Evolutionary conservation across 495 filamentous ascomycete species (phyloP), one percentile per base, ranked within the genome.

Genomic region (Cryomyces minteri): DNA sequence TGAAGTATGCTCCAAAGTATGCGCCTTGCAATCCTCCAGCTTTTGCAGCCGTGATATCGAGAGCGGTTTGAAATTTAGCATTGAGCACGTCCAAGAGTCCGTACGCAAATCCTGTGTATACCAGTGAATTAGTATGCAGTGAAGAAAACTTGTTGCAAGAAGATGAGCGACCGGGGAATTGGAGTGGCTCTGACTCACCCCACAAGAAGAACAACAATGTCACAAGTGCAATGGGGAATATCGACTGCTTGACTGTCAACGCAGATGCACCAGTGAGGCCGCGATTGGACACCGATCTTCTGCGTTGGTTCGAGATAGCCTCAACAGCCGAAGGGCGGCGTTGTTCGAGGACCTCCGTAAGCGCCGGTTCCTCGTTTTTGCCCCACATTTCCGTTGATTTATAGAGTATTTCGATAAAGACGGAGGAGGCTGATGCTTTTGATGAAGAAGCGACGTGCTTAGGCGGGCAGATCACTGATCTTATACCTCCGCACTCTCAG

Each of bases 1-100:
- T 59, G 52, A 82, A 69, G 56, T 84, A 81, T 0, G 74, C 72
- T 30, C 43, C 65, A 39, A 71, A 71, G 51, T 72, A 74, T 3
- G 70, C 67, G 39, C 59, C 70, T 42, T 68, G 65, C 6, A 73
- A 55, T 31, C 69, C 67, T 12, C 59, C 61, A 11, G 64, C 57
- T 48, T 60, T 54, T 12, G 58, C 60, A 32, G 60, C 55, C 9
- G 58, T 64, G 55, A 73, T 71, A 44, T 66, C 52, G 12, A 72
- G 58, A 4, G 63, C 59, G 1, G 54, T 59, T 42, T 74, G 71
- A 53, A 76, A 74, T 41, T 71, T 62, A 6, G 66, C 64, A 54
- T 74, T 77, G 43, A 75, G 51, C 31, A 68, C 65, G 55, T 73
- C 70, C 14, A 76, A 59, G 5, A 75, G 61, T 29, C 72, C 69